A percentile compares a stretch with the other conserved stretches of the same genome.
phyloP scores from a whole-genome alignment of 805 yeast genomes.

The Metschnikowia picachoensis region DNA sequence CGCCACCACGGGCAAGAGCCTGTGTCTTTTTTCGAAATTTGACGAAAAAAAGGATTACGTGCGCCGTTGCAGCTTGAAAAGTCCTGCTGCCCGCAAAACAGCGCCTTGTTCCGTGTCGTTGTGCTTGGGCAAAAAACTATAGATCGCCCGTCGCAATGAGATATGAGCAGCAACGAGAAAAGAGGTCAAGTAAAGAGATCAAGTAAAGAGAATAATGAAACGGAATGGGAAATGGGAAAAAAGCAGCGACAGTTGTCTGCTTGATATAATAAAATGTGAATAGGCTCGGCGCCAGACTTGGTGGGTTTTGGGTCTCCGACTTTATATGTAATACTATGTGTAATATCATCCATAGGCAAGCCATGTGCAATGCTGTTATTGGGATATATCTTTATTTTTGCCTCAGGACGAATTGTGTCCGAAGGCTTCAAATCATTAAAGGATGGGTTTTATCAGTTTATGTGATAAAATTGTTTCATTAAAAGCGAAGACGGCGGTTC shows the following conservation, averaged over 20 bases:
- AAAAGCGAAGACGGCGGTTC: too few species aligned
- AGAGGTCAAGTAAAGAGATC: background rate
- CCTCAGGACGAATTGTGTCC: background rate
- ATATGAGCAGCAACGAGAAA: background rate
- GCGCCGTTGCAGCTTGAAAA: constrained; percentile 36
- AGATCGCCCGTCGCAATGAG: background rate
- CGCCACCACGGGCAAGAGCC: constrained; percentile 7
- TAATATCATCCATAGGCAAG: constrained; percentile 1
- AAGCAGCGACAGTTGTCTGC: background rate
- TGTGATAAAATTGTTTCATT: too few species aligned
- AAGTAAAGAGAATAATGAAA: background rate
- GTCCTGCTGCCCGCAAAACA: constrained; percentile 18
- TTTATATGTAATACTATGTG: constrained; percentile 6
- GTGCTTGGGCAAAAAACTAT: constrained; percentile 36
- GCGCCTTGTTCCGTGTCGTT: constrained; percentile 32
- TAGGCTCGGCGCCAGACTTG: background rate
- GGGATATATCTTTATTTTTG: background rate
- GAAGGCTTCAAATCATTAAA: too few species aligned
- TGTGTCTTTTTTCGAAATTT: constrained; percentile 33
- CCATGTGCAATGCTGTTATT: background rate
- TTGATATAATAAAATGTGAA: background rate
- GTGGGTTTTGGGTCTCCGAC: background rate
- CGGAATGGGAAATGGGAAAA: background rate
- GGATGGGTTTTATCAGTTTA: too few species aligned
- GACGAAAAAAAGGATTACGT: constrained; percentile 45